A percentile compares a stretch with the other conserved stretches of the same genome.
These are phyloP conservation scores for Colletotrichum liriopes DNA, from an alignment of 2,329 filamentous ascomycete genomes.

Conservation along the genomic window DNA sequence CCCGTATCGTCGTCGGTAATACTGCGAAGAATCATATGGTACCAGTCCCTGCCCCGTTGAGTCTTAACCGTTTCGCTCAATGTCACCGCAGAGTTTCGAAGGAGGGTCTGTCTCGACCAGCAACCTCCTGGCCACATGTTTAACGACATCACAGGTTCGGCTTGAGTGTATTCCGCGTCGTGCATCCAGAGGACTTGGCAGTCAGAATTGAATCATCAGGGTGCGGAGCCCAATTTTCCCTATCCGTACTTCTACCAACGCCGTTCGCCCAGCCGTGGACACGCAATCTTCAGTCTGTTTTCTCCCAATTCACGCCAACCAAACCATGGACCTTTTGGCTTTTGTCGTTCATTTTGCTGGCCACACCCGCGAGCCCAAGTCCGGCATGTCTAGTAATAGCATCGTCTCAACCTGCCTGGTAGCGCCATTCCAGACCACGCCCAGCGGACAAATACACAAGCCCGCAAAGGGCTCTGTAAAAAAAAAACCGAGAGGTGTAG, in stretches of 20 bases:
- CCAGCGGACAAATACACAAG: conserved; percentile 1
- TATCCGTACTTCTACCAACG: background rate
- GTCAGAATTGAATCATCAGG: background rate
- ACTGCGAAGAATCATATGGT: too few relatives aligned
- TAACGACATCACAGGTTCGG: background rate
- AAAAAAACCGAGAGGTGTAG: background rate
- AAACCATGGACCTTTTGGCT: background rate
- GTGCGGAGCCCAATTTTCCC: background rate
- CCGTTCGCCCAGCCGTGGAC: conserved; percentile 7
- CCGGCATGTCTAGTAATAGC: background rate
- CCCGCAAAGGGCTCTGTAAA: background rate
- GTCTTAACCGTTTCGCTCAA: too few relatives aligned
- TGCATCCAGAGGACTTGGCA: background rate
- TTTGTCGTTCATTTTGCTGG: background rate
- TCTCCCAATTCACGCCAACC: background rate
- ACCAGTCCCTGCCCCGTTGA: too few relatives aligned
- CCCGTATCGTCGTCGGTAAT: too few relatives aligned
- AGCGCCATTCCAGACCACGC: background rate
- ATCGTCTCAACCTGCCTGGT: background rate
- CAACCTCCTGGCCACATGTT: background rate
- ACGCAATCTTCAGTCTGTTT: background rate
- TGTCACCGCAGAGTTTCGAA: too few relatives aligned
- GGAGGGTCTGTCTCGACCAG: too few relatives aligned
- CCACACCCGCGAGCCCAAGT: background rate
- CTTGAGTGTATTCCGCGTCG: too few relatives aligned